Base-by-base conservation (phyloP, 75 land plant species). In the Selaginella tamariscina region DNA sequence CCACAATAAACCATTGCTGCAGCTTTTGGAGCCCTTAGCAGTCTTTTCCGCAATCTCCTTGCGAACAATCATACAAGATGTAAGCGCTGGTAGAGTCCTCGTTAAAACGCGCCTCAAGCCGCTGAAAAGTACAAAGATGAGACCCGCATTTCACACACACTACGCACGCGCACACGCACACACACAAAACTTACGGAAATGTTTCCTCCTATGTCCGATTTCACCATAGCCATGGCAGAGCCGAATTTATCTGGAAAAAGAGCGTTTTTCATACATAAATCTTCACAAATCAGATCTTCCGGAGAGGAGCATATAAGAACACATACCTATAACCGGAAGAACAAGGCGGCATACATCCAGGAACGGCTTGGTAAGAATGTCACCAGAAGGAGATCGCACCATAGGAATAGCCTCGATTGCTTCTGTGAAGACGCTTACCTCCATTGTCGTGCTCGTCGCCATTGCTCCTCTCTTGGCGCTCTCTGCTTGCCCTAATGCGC, bases 1-100 rank as follows among this genome's bases (percentile, higher is more conserved):
- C 98, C 98, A 94, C 5, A 94, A 77, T 56, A 94, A 81, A 29
- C 88, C 98, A 78, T 87, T 90, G 24, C 88, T 86, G 72, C 98
- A 90, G 70, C 98, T 94, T 15, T 85, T 80, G 64, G 98, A 89
- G 32, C 72, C 77, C 74, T 87, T 94, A 20, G 91, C 86, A 24
- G 84, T 89, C 72, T 89, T 89, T 24, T 75, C 75, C 30, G 71
- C 86, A 63, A 94, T 68, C 68, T 94, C 98, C 49, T 54, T 82
- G 62, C 71, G 74, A 9, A 94, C 83, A 70, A 94, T 71, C 80
- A 73, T 87, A 87, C 65, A 94, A 69, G 54, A 77, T 26, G 39
- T 74, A 69, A 67, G 20, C 81, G 49, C 72, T 68, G 0, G 85
- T 30, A 11, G 88, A 81, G 70, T 94, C 78, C 5, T 76, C 59